Evolutionary conservation across 495 filamentous ascomycete genomes (phyloP).

Genomic region (Penicillium subrubescens): DNA sequence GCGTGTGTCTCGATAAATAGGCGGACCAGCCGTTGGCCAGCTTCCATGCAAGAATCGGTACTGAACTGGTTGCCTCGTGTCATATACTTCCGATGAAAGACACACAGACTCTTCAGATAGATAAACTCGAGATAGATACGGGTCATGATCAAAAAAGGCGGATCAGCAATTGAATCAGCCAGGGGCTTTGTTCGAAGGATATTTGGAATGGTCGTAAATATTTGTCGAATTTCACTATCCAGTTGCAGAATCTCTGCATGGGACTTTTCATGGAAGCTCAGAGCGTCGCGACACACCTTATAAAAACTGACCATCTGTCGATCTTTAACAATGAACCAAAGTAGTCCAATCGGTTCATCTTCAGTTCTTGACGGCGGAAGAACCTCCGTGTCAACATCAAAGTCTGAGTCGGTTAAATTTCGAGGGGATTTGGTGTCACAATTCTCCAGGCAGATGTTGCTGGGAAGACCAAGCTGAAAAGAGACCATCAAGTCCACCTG

Average conservation of each 20-base stretch:
- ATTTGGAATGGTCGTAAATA: background rate
- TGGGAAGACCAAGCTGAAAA: background rate
- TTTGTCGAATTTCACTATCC: background rate
- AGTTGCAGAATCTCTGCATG: background rate
- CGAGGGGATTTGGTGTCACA: background rate
- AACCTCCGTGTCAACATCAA: background rate
- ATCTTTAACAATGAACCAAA: constrained; percentile 32
- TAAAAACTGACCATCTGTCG: constrained; percentile 33
- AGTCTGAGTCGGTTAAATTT: background rate
- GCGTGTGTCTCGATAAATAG: background rate
- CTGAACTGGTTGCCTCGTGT: constrained; percentile 7
- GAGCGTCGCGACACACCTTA: constrained; percentile 29
- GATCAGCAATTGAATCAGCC: constrained; percentile 35
- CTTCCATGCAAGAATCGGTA: background rate
- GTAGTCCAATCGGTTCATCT: background rate
- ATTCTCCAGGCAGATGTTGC: background rate
- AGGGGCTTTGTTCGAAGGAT: background rate
- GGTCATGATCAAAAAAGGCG: constrained; percentile 38
- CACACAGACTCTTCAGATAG: constrained; percentile 38
- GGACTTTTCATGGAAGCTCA: constrained; percentile 32
- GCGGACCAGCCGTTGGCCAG: background rate
- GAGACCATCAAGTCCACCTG: background rate
- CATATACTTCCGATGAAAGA: constrained; percentile 43
- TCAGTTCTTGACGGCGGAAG: background rate
- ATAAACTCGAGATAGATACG: constrained; percentile 24